Evolutionary conservation across 129 eudicot species (phyloP).

Genomic region (Silybum marianum): DNA sequence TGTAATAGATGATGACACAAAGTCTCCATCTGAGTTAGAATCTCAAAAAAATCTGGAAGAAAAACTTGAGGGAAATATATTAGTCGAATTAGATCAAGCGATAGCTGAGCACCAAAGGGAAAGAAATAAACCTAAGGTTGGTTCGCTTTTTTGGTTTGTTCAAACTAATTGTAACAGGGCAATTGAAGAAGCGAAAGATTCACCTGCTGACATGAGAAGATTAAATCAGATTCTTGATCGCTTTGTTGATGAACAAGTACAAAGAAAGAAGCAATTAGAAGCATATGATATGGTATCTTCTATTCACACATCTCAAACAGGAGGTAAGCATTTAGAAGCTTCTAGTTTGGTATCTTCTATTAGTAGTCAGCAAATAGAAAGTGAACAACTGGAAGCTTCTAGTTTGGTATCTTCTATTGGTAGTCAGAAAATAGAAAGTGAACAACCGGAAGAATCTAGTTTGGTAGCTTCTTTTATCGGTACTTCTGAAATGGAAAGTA

Average conservation of each 20-base stretch:
- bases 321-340: not conserved
- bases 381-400: not conserved
- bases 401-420: not conserved
- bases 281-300: not conserved
- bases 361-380: not conserved
- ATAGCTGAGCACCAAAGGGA: slow-evolving; percentile 3
- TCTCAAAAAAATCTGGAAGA: slow-evolving; percentile 16
- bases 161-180: slow-evolving; percentile 18
- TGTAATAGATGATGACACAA: not conserved
- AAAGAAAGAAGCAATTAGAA: slow-evolving; percentile 5
- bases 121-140: not conserved
- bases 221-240: slow-evolving; percentile 14
- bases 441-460: not conserved
- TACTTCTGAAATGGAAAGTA: not conserved
- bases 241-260: slow-evolving; percentile 20
- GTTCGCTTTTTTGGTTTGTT: slow-evolving; percentile 7
- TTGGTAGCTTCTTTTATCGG: not conserved
- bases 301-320: not conserved
- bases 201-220: slow-evolving; percentile 23
- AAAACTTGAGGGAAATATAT: not conserved
- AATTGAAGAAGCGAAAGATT: slow-evolving; percentile 29
- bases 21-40: slow-evolving; percentile 16
- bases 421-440: not conserved
- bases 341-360: slow-evolving; percentile 10
- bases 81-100: slow-evolving; percentile 16